Percentiles rank a stretch among this genome's conserved stretches.
Evolutionary conservation across 2,329 filamentous ascomycete species (phyloP).

Genomic region (Trichoderma asperellum): DNA sequence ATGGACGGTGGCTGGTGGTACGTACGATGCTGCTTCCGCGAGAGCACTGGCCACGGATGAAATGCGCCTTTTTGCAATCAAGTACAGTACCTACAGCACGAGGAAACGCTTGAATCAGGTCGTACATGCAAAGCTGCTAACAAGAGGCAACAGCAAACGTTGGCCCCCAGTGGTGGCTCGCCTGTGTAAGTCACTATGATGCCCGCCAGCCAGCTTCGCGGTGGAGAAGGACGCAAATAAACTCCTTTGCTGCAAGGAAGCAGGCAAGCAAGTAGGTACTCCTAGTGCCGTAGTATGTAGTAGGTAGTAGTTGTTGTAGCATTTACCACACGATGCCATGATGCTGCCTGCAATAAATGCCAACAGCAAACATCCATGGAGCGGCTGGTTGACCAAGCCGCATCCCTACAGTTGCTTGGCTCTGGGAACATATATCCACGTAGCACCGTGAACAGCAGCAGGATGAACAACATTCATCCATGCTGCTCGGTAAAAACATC

Average conservation of each 20-base stretch:
- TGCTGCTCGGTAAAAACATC: background rate
- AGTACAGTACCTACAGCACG: background rate
- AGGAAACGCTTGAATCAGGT: too few species aligned
- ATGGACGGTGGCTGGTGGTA: constrained; percentile 12
- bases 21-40: background rate
- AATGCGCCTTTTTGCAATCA: background rate
- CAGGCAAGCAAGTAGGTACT: background rate
- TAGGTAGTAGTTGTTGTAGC: too few species aligned
- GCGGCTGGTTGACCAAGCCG: too few species aligned
- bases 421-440: background rate
- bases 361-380: background rate
- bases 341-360: background rate
- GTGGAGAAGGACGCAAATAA: background rate
- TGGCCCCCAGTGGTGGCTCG: background rate
- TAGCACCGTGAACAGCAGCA: background rate
- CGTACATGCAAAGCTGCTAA: background rate
- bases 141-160: background rate
- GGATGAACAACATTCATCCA: background rate
- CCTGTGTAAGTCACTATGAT: background rate
- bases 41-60: background rate
- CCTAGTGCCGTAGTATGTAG: background rate
- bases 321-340: background rate
- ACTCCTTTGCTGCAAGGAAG: background rate
- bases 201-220: too few species aligned
- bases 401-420: background rate